Evolutionary conservation across 2,329 filamentous ascomycete genomes (phyloP).

Genomic region (Neopestalotiopsis sp.): DNA sequence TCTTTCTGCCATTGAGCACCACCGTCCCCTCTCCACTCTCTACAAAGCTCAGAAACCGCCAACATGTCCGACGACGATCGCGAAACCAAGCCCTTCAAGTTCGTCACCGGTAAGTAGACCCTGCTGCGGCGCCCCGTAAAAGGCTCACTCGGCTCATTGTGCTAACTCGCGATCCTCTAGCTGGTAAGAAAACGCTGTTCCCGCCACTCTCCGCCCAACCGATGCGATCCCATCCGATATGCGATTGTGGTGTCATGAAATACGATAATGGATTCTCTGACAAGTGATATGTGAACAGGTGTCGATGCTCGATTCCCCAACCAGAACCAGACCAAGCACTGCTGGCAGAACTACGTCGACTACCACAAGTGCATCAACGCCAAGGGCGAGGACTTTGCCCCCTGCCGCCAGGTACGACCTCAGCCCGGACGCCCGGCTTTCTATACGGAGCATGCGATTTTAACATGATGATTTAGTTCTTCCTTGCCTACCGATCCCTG

Average conservation of each 20-base stretch:
- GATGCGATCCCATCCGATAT: slow-evolving; percentile 17
- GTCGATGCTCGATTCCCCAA: slow-evolving; percentile 99
- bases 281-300: slow-evolving; percentile 58
- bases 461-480: slow-evolving; percentile 70
- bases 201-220: neutral
- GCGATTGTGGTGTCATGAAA: slow-evolving; percentile 43
- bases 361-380: slow-evolving; percentile 99
- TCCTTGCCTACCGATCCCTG: slow-evolving; percentile 93
- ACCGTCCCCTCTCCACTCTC: slow-evolving; percentile 33
- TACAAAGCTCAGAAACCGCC: slow-evolving; percentile 47
- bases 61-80: slow-evolving; percentile 92
- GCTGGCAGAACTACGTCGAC: slow-evolving; percentile 99
- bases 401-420: slow-evolving; percentile 84
- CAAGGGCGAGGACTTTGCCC: slow-evolving; percentile 98
- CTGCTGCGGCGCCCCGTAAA: slow-evolving; percentile 28
- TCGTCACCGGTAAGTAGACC: slow-evolving; percentile 85
- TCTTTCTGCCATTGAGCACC: slow-evolving; percentile 38
- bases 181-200: slow-evolving; percentile 19
- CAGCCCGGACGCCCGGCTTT: slow-evolving; percentile 15
- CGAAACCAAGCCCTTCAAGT: slow-evolving; percentile 99
- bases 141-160: slow-evolving; percentile 37
- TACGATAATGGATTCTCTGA: slow-evolving; percentile 21
- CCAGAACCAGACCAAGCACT: slow-evolving; percentile 98
- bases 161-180: slow-evolving; percentile 27
- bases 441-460: neutral